Conservation (phyloP, 495 filamentous ascomycete species). For the Penicillium paradoxum region DNA sequence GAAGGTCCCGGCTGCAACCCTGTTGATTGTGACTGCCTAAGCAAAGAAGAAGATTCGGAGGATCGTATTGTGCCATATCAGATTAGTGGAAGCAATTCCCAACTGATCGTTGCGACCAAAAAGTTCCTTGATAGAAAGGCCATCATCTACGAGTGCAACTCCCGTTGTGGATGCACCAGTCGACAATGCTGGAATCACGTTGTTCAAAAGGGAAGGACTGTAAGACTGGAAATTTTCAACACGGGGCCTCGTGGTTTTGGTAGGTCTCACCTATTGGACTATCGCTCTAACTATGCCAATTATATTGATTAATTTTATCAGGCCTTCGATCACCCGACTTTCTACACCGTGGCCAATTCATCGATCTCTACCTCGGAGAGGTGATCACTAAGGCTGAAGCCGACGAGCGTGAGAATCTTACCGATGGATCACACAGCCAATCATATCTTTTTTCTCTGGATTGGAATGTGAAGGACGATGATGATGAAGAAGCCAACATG, state of each 20-base stretch:
- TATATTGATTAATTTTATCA: too few relatives aligned
- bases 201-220: constrained; percentile 69
- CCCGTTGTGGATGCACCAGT: constrained; percentile 58
- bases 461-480: constrained; percentile 54
- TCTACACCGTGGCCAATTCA: constrained; percentile 74
- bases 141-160: constrained; percentile 80
- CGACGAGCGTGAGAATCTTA: constrained; percentile 53
- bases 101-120: constrained; percentile 18
- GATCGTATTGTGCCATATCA: constrained; percentile 37
- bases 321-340: constrained; percentile 64
- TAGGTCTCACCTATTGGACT: constrained; percentile 28
- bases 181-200: constrained; percentile 69
- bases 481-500: constrained; percentile 18
- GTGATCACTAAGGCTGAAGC: constrained; percentile 71
- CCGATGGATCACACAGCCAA: constrained; percentile 30
- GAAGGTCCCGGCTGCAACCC: constrained; percentile 25
- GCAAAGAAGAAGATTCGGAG: constrained; percentile 33
- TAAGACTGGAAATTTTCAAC: constrained; percentile 78
- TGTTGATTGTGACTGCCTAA: constrained; percentile 33
- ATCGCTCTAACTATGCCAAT: not conserved
- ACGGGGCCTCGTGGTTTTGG: constrained; percentile 78
- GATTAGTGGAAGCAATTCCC: not conserved
- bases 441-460: constrained; percentile 84
- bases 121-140: constrained; percentile 31
- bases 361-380: constrained; percentile 86